Base-by-base conservation (phyloP, 441 rosid genomes). In the Monsonia emarginata region DNA sequence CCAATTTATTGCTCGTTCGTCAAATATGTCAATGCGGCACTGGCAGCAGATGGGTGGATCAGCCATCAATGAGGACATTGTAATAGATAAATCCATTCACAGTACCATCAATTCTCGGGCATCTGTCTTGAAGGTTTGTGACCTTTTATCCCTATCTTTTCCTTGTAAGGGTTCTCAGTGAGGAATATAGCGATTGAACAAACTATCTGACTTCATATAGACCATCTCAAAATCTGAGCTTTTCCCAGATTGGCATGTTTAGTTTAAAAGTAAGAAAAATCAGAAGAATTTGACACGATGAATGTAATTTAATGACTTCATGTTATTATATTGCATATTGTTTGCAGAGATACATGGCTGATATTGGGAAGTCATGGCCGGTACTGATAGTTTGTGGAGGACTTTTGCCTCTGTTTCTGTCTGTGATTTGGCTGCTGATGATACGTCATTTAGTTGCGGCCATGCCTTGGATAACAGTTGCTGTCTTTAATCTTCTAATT, bases 391-490 rank as follows among this genome's bases (percentile, higher is more conserved):
- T 90, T 64, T 93, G 97, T 71, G 98, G 98, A 71, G 97, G 96
- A 62, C 85, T 93, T 54, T 75, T 90, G 69, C 98, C 98, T 0
- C 82, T 94, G 48, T 83, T 90, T 81, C 75, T 94, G 64, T 90
- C 98, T 65, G 82, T 94, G 50, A 78, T 94, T 60, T 94, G 97
- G 98, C 80, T 94, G 65, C 85, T 94, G 67, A 79, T 94, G 80
- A 86, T 94, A 76, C 85, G 97, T 13, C 90, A 90, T 78, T 90
- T 94, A 79, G 98, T 94, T 64, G 81, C 86, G 40, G 97, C 95
- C 65, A 94, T 94, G 96, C 98, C 98, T 5, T 94, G 98, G 98
- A 85, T 94, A 67, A 94, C 98, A 2, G 91, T 94, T 65, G 84
- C 82, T 61, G 71, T 94, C 65, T 89, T 90, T 76, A 91, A 94